Evolutionary conservation across 2,329 filamentous ascomycete species (phyloP).

Genomic region (Sporothrix curviconia): DNA sequence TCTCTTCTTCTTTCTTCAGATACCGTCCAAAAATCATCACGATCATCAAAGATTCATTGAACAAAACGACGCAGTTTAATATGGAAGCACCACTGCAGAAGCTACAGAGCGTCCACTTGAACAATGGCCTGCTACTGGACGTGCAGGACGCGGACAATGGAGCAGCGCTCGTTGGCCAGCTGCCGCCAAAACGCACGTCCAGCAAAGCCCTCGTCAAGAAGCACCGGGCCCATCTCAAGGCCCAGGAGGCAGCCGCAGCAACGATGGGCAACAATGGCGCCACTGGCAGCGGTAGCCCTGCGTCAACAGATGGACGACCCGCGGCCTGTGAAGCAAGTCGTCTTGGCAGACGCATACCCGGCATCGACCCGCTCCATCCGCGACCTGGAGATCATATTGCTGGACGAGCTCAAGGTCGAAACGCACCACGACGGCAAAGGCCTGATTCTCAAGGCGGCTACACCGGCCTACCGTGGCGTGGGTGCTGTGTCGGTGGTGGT

Average conservation of each 20-base stretch:
- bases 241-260: background rate
- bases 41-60: background rate
- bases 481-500: conserved; percentile 31
- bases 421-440: conserved; percentile 30
- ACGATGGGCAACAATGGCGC: background rate
- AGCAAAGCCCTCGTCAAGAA: conserved; percentile 5
- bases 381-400: conserved; percentile 26
- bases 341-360: conserved; percentile 23
- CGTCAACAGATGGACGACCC: too few relatives aligned
- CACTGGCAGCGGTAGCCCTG: too few relatives aligned
- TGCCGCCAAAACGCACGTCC: background rate
- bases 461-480: conserved; percentile 28
- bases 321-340: conserved; percentile 26
- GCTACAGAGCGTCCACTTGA: background rate
- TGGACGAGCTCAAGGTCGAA: conserved; percentile 27
- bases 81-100: background rate
- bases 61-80: background rate
- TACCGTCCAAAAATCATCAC: too few relatives aligned
- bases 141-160: background rate
- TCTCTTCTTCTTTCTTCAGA: background rate
- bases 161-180: background rate
- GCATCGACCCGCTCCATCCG: conserved; percentile 25
- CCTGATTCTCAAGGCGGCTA: conserved; percentile 27
- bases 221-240: conserved; percentile 11
- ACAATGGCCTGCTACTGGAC: background rate